phyloP scores from a whole-genome alignment of 2,329 filamentous ascomycete genomes.

The Thielaviopsis musarum region DNA sequence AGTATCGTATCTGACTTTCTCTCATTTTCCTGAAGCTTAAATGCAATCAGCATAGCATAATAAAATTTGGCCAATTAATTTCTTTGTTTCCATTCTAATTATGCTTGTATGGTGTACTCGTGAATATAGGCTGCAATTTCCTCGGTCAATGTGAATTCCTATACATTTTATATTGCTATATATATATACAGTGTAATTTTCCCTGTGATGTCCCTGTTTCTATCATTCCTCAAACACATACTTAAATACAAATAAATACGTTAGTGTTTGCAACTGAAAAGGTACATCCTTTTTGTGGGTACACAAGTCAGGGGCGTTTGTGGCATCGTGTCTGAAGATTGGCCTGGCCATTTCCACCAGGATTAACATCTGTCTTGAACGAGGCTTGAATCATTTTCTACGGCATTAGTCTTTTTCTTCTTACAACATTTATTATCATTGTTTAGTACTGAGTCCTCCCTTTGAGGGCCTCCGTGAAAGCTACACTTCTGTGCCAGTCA shows the following conservation, averaged over 20 bases:
- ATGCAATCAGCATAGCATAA: background rate
- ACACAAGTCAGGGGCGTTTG: conserved; percentile 10
- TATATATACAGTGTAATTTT: no score
- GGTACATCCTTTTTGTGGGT: conserved; percentile 10
- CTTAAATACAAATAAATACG: background rate
- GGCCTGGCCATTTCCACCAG: conserved; percentile 1
- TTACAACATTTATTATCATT: background rate
- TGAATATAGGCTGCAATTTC: background rate
- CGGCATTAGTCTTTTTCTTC: background rate
- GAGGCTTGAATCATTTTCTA: background rate
- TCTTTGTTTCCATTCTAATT: background rate
- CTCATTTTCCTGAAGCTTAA: background rate
- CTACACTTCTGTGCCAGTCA: background rate
- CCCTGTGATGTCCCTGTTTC: background rate
- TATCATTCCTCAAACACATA: background rate
- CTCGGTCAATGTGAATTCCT: background rate
- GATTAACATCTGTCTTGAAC: conserved; percentile 2
- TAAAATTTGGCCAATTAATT: background rate
- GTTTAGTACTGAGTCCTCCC: background rate
- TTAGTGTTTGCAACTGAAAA: background rate
- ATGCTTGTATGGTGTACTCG: background rate
- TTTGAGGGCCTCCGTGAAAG: background rate
- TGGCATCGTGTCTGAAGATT: conserved; percentile 10
- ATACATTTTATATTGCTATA: background rate
- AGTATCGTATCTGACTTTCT: no score